A percentile compares a stretch with the other conserved stretches of the same genome.
Conservation (phyloP, 768 basidiomycete genomes). For the Suillus lakei region DNA sequence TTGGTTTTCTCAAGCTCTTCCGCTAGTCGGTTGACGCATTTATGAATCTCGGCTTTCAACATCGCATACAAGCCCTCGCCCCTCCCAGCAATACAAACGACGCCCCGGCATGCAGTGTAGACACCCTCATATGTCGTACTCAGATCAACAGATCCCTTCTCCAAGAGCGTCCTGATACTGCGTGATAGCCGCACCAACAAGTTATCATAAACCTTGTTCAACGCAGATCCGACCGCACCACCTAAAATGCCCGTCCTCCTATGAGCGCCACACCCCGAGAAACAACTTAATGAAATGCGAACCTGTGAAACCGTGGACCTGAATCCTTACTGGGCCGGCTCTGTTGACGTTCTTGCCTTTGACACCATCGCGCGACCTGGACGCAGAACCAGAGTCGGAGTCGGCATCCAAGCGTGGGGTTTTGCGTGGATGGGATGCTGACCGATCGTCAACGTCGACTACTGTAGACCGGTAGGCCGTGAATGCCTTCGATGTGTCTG, state of each 20-base stretch:
- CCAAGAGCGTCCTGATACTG: conserved; percentile 48
- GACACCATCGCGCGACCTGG: conserved; percentile 47
- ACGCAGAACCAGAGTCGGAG: conserved; percentile 71
- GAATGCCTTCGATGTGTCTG: conserved; percentile 57
- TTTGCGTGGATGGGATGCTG: conserved; percentile 68
- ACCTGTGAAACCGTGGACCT: conserved; percentile 51
- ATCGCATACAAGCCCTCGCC: conserved; percentile 64
- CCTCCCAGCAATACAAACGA: conserved; percentile 55
- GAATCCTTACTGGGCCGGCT: conserved; percentile 50
- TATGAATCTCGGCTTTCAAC: conserved; percentile 64
- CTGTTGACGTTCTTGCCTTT: conserved; percentile 29
- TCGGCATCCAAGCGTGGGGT: conserved; percentile 67
- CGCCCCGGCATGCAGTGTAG: conserved; percentile 58
- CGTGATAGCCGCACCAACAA: conserved; percentile 36
- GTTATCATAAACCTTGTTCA: conserved; percentile 14
- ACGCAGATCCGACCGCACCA: not conserved
- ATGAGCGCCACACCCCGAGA: not conserved
- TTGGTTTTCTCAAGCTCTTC: conserved; percentile 38
- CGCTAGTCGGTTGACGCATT: conserved; percentile 48
- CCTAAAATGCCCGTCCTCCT: not conserved
- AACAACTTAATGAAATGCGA: conserved; percentile 9
- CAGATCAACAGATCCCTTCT: conserved; percentile 40
- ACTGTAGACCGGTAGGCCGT: conserved; percentile 45
- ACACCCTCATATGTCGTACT: conserved; percentile 60
- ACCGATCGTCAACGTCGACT: conserved; percentile 45